These are phyloP conservation scores for Centella asiatica DNA, from an alignment of 129 eudicot species.

Conservation along the genomic window DNA sequence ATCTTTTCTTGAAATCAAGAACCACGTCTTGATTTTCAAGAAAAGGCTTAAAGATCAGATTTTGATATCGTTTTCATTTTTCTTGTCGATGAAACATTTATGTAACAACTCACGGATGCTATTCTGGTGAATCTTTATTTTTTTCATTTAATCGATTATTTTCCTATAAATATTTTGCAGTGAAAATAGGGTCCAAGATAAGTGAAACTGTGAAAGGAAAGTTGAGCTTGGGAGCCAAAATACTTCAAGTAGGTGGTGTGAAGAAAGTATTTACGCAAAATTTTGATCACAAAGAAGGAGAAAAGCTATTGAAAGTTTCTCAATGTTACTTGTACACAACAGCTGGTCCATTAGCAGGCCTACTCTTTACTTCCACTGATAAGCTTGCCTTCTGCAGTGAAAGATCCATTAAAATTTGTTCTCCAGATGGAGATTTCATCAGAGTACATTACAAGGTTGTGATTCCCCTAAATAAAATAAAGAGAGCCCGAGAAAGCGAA, in stretches of 20 bases:
- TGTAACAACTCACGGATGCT: too few relatives aligned
- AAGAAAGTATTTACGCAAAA: slow-evolving; percentile 17
- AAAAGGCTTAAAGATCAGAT: background rate
- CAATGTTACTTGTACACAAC: slow-evolving; percentile 36
- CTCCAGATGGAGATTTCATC: slow-evolving; percentile 7
- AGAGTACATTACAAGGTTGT: slow-evolving; percentile 18
- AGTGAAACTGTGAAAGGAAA: slow-evolving; percentile 24
- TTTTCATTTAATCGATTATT: background rate
- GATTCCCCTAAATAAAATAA: slow-evolving; percentile 19
- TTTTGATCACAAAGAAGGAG: slow-evolving; percentile 19
- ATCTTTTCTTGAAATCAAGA: background rate
- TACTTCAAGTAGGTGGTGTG: slow-evolving; percentile 20
- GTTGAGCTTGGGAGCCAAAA: slow-evolving; percentile 26
- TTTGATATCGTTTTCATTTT: too few relatives aligned
- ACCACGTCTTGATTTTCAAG: background rate
- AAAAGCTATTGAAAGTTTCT: slow-evolving; percentile 25
- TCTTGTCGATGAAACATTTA: too few relatives aligned
- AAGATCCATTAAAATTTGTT: slow-evolving; percentile 11
- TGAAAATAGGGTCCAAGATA: slow-evolving; percentile 19
- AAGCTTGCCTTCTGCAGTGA: slow-evolving; percentile 21
- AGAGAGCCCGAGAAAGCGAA: slow-evolving; percentile 12
- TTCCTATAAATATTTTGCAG: background rate
- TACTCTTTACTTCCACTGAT: slow-evolving; percentile 25
- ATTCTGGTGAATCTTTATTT: background rate
- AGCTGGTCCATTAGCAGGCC: slow-evolving; percentile 36